These are phyloP conservation scores for Penicillium cosmopolitanum DNA, from an alignment of 495 filamentous ascomycete species.

Conservation along the genomic window DNA sequence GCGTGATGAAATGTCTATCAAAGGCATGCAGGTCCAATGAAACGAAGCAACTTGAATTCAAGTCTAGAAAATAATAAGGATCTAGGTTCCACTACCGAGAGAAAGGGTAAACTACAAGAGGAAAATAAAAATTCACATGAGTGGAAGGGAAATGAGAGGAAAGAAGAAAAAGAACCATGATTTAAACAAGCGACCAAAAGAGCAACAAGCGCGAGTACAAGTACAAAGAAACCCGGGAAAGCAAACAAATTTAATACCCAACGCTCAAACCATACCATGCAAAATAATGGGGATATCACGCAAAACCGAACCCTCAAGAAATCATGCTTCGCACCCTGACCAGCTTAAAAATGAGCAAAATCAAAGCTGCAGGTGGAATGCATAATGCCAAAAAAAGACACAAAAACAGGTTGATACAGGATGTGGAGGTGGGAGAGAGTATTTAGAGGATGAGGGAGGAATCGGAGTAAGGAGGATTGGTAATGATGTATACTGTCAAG, in stretches of 20 bases:
- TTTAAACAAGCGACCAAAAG: neutral
- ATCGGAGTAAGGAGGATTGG: slow-evolving; percentile 4
- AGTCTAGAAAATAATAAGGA: slow-evolving; percentile 2
- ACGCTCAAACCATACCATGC: slow-evolving; percentile 37
- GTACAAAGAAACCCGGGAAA: slow-evolving; percentile 9
- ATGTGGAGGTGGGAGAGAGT: neutral
- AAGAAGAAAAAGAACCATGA: neutral
- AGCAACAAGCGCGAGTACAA: no score
- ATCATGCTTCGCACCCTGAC: slow-evolving; percentile 10
- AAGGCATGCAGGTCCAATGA: neutral
- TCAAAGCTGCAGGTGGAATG: neutral
- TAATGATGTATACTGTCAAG: slow-evolving; percentile 1
- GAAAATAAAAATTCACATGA: slow-evolving; percentile 24
- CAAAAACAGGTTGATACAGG: slow-evolving; percentile 6
- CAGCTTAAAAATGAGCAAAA: slow-evolving; percentile 1
- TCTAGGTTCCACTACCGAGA: slow-evolving; percentile 7
- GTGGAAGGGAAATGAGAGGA: slow-evolving; percentile 10
- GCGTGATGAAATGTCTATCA: no score
- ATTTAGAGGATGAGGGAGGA: neutral
- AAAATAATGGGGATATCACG: slow-evolving; percentile 38
- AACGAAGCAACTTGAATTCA: neutral
- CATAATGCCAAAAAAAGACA: slow-evolving; percentile 13
- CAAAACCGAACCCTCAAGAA: slow-evolving; percentile 31
- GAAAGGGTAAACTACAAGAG: slow-evolving; percentile 25
- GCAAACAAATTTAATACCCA: slow-evolving; percentile 22